Evolutionary conservation across 75 land plant genomes (phyloP), one percentile per base, ranked within the genome.

Genomic region (Selaginella tamariscina): DNA sequence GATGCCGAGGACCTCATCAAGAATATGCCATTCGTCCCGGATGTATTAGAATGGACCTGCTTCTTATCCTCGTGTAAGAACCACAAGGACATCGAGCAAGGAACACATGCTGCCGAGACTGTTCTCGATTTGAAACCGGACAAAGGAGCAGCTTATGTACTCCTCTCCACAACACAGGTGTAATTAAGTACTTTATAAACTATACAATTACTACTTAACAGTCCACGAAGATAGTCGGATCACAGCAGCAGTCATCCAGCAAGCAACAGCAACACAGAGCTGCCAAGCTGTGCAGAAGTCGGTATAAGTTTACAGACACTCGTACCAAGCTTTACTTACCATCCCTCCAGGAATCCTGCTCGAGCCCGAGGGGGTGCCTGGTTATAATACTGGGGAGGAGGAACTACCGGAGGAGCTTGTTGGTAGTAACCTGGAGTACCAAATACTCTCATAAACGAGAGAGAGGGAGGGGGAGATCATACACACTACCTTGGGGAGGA

Each of bases 221-320:
- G 64, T 79, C 54, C 33, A 74, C 74, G 32, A 82, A 67, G 26
- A 82, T 70, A 32, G 83, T 74, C 2, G 83, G 83, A 60, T 82
- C 83, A 56, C 83, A 82, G 70, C 83, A 82, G 74, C 83, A 82
- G 60, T 82, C 83, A 65, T 82, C 83, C 56, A 82, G 27, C 2
- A 82, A 60, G 28, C 75, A 82, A 68, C 83, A 82, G 72, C 83
- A 82, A 55, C 83, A 82, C 13, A 82, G 63, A 65, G 83, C 83
- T 32, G 83, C 83, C 31, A 82, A 44, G 64, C 83, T 82, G 70
- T 27, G 75, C 73, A 69, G 24, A 31, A 32, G 15, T 2, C 15
- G 11, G 20, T 32, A 24, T 22, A 23, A 44, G 27, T 1, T 33
- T 32, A 27, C 26, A 67, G 49, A 1, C 23, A 22, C 15, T 31